Evolutionary conservation across 2,329 filamentous ascomycete genomes (phyloP).

Genomic region (Ceratocystis lukuohia): DNA sequence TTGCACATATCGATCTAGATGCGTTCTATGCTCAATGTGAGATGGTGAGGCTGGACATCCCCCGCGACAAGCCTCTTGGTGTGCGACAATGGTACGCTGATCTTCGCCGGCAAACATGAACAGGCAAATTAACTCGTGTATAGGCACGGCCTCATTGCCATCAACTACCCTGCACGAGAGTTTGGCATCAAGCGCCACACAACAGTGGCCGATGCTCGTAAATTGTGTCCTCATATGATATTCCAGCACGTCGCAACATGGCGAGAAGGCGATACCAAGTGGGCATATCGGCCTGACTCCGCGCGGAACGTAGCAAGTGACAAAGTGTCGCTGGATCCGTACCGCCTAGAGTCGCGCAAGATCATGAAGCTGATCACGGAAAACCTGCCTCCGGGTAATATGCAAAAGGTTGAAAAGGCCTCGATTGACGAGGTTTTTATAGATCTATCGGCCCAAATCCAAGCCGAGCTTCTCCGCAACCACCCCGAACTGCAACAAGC

Average conservation of each 20-base stretch:
- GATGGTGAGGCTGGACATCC: slow-evolving; percentile 66
- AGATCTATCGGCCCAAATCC: slow-evolving; percentile 75
- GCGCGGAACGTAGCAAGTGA: slow-evolving; percentile 68
- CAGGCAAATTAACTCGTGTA: slow-evolving; percentile 19
- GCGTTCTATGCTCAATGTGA: slow-evolving; percentile 97
- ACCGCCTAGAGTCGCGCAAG: slow-evolving; percentile 68
- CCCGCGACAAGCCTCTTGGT: slow-evolving; percentile 67
- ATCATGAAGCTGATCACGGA: slow-evolving; percentile 72
- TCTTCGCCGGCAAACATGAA: neutral
- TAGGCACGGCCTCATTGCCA: slow-evolving; percentile 81
- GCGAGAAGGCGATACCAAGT: slow-evolving; percentile 79
- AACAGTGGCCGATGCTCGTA: slow-evolving; percentile 66
- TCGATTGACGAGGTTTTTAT: slow-evolving; percentile 93
- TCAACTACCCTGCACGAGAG: slow-evolving; percentile 83
- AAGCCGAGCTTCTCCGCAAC: slow-evolving; percentile 57
- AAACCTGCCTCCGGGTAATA: slow-evolving; percentile 48
- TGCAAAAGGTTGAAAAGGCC: slow-evolving; percentile 78
- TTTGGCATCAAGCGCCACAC: slow-evolving; percentile 72
- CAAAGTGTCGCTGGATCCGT: slow-evolving; percentile 90
- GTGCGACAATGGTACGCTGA: slow-evolving; percentile 74
- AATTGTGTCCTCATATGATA: slow-evolving; percentile 71
- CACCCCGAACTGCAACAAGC: slow-evolving; percentile 52
- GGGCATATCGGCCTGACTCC: slow-evolving; percentile 79
- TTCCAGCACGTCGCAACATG: slow-evolving; percentile 91
- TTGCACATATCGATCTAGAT: slow-evolving; percentile 89